Percentiles rank a stretch among this genome's conserved stretches.
Evolutionary conservation across 306 rosid genomes (phyloP).

Genomic region (Vigna trinervia): DNA sequence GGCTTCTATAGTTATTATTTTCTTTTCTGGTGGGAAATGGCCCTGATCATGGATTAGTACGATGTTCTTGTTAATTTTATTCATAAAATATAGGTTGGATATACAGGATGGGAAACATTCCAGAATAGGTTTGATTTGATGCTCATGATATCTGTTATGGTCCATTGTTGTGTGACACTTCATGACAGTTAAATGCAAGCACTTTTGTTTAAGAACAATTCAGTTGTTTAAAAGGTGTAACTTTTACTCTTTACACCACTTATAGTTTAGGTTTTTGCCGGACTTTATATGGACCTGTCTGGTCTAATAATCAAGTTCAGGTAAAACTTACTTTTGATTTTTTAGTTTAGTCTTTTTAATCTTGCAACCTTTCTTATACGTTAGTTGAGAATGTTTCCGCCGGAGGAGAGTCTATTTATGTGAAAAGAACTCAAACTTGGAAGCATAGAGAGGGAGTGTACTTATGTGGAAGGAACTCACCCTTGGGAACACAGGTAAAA

Average conservation of each 20-base stretch:
- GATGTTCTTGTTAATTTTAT: not conserved
- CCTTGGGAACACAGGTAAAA: too few species aligned
- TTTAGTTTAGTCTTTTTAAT: not conserved
- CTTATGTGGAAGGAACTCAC: too few species aligned
- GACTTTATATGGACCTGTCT: not conserved
- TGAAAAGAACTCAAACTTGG: too few species aligned
- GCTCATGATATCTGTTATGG: slow-evolving; percentile 17
- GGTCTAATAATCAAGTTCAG: not conserved
- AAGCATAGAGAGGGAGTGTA: too few species aligned
- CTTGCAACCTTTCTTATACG: not conserved
- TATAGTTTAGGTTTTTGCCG: not conserved
- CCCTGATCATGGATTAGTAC: slow-evolving; percentile 4
- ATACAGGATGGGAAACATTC: slow-evolving; percentile 86
- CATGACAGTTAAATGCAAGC: not conserved
- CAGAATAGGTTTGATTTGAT: slow-evolving; percentile 62
- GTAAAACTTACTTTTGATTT: not conserved
- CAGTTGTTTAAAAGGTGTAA: too few species aligned
- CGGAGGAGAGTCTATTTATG: too few species aligned
- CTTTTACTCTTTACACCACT: not conserved
- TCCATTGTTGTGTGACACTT: not conserved
- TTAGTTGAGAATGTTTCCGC: not conserved
- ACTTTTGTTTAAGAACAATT: too few species aligned
- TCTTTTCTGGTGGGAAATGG: slow-evolving; percentile 6
- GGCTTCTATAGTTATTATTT: slow-evolving; percentile 11
- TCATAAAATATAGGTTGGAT: slow-evolving; percentile 38